A percentile compares a stretch with the other conserved stretches of the same genome.
phyloP scores from a whole-genome alignment of 345 rosid species.

The Clarkia xantiana region DNA sequence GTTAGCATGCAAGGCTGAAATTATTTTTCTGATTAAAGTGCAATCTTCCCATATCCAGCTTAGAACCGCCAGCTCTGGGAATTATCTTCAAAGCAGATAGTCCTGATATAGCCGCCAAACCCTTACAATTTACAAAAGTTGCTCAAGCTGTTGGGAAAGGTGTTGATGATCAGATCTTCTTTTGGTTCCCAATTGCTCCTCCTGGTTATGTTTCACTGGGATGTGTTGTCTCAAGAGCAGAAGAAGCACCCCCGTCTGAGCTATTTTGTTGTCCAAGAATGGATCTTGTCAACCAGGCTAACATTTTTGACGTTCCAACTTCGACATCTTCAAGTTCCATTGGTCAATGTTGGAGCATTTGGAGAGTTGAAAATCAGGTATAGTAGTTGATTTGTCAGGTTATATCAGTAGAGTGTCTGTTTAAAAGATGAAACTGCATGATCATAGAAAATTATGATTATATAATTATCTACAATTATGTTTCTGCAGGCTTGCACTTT shows the following conservation, averaged over 20 bases:
- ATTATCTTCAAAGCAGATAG: slow-evolving; percentile 62
- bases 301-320: slow-evolving; percentile 58
- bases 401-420: not conserved
- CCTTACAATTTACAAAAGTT: slow-evolving; percentile 73
- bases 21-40: not conserved
- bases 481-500: slow-evolving; percentile 81
- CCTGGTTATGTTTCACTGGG: slow-evolving; percentile 92
- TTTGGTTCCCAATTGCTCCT: slow-evolving; percentile 97
- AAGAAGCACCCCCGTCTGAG: slow-evolving; percentile 51
- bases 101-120: slow-evolving; percentile 74
- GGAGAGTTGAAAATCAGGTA: slow-evolving; percentile 99
- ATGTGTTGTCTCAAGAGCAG: slow-evolving; percentile 67
- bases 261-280: slow-evolving; percentile 80
- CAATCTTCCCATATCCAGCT: slow-evolving; percentile 32
- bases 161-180: slow-evolving; percentile 58
- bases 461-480: not conserved
- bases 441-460: not conserved
- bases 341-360: slow-evolving; percentile 86
- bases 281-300: slow-evolving; percentile 81
- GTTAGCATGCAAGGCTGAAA: too few relatives aligned
- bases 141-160: slow-evolving; percentile 81
- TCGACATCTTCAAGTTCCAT: slow-evolving; percentile 68
- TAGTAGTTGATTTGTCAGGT: too few relatives aligned
- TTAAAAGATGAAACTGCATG: not conserved
- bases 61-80: slow-evolving; percentile 89